phyloP scores from a whole-genome alignment of 805 yeast species.

The Starmerella gropengiesseri region DNA sequence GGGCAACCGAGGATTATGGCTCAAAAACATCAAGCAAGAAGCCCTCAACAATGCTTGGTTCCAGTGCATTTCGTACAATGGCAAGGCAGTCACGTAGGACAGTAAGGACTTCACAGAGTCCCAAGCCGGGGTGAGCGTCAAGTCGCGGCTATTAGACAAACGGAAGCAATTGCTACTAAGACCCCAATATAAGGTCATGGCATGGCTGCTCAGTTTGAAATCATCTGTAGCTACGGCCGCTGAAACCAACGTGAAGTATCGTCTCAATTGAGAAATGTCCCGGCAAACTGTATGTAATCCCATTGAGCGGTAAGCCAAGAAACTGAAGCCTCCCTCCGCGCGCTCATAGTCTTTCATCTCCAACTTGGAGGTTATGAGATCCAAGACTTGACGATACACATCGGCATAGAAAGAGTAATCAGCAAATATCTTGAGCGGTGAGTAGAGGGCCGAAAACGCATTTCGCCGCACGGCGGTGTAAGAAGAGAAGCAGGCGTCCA shows the following conservation, averaged over 20 bases:
- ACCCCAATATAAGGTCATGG: conserved; percentile 4
- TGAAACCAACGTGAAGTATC: conserved; percentile 4
- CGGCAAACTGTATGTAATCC: conserved; percentile 15
- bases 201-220: conserved; percentile 10
- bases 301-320: conserved; percentile 49
- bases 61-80: conserved; percentile 18
- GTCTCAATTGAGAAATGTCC: neutral
- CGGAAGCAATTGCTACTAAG: conserved; percentile 27
- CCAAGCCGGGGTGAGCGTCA: neutral
- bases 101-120: conserved; percentile 4
- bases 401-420: conserved; percentile 42
- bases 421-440: conserved; percentile 42
- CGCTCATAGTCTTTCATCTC: conserved; percentile 40
- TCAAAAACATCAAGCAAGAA: conserved; percentile 20
- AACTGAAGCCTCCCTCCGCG: conserved; percentile 52
- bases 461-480: conserved; percentile 58
- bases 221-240: conserved; percentile 13
- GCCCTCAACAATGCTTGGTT: conserved; percentile 15
- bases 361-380: conserved; percentile 41
- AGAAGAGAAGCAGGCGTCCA: conserved; percentile 48
- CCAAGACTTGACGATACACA: conserved; percentile 42
- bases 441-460: conserved; percentile 57
- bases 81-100: neutral
- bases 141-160: conserved; percentile 32
- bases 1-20: conserved; percentile 23